A percentile compares a stretch with the other conserved stretches of the same genome.
Evolutionary conservation across 2,329 filamentous ascomycete genomes (phyloP).

Genomic region (Botrytis aclada): DNA sequence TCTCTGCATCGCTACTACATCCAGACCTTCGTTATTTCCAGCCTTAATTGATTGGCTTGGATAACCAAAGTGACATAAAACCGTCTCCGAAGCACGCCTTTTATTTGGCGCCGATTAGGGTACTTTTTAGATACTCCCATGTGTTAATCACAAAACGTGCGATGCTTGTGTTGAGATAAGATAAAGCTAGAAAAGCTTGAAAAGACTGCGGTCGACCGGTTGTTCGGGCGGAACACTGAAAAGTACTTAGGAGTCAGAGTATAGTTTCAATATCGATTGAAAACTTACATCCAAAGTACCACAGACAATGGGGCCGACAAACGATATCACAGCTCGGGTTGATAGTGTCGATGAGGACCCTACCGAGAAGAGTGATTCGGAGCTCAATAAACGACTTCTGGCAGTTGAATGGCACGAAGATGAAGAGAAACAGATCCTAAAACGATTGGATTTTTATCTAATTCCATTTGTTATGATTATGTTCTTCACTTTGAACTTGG

Average conservation of each 20-base stretch:
- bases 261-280: neutral
- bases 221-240: neutral
- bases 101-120: neutral
- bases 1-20: neutral
- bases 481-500: constrained; percentile 19
- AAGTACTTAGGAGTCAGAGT: neutral
- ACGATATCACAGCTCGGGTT: constrained; percentile 13
- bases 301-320: constrained; percentile 13
- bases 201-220: neutral
- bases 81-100: constrained; percentile 12
- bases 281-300: neutral
- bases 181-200: constrained; percentile 9
- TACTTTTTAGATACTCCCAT: neutral
- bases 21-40: neutral
- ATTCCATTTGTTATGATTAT: constrained; percentile 19
- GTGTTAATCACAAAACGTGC: neutral
- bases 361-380: constrained; percentile 13
- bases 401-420: constrained; percentile 14
- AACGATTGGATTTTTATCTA: constrained; percentile 12
- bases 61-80: constrained; percentile 9
- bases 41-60: neutral
- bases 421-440: constrained; percentile 12
- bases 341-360: constrained; percentile 16
- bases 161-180: constrained; percentile 4
- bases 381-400: constrained; percentile 13